Conservation (phyloP, 192 early-diverging fungal species). For the Thamnidium elegans region DNA sequence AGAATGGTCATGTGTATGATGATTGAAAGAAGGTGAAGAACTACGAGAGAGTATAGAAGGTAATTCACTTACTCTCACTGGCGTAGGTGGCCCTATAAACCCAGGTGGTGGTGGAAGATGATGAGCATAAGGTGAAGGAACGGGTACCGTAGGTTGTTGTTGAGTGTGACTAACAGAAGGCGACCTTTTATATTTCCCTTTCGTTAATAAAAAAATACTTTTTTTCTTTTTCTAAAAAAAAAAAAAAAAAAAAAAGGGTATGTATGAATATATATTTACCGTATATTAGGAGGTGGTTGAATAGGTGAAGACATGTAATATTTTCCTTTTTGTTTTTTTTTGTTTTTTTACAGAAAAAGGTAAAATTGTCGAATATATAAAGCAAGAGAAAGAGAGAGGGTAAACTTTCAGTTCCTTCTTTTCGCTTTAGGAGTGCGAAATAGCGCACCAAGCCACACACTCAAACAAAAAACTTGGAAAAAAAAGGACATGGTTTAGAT, state of each 20-base stretch:
- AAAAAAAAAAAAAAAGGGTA: background rate
- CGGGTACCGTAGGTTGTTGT: background rate
- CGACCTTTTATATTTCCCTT: background rate
- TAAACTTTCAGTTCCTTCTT: background rate
- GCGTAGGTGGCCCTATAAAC: slow-evolving; percentile 28
- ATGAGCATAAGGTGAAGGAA: slow-evolving; percentile 10
- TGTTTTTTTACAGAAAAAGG: slow-evolving; percentile 5
- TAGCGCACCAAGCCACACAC: background rate
- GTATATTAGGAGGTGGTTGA: slow-evolving; percentile 23
- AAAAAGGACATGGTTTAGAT: too few relatives aligned
- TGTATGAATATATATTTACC: slow-evolving; percentile 9
- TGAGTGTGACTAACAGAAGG: background rate
- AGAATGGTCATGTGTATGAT: slow-evolving; percentile 16
- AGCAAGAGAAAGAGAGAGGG: slow-evolving; percentile 5
- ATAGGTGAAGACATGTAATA: slow-evolving; percentile 18
- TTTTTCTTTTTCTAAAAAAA: background rate
- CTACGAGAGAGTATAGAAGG: slow-evolving; percentile 24
- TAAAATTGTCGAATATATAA: slow-evolving; percentile 10
- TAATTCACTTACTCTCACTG: slow-evolving; percentile 27
- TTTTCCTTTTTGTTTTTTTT: background rate
- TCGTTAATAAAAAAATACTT: background rate
- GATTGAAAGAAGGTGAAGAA: slow-evolving; percentile 33
- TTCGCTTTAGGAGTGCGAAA: background rate
- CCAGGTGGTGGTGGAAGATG: slow-evolving; percentile 21
- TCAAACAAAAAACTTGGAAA: too few relatives aligned